Evolutionary conservation across 2,329 filamentous ascomycete genomes (phyloP), one percentile per base, ranked within the genome.

Genomic region (Venturia pyrina): DNA sequence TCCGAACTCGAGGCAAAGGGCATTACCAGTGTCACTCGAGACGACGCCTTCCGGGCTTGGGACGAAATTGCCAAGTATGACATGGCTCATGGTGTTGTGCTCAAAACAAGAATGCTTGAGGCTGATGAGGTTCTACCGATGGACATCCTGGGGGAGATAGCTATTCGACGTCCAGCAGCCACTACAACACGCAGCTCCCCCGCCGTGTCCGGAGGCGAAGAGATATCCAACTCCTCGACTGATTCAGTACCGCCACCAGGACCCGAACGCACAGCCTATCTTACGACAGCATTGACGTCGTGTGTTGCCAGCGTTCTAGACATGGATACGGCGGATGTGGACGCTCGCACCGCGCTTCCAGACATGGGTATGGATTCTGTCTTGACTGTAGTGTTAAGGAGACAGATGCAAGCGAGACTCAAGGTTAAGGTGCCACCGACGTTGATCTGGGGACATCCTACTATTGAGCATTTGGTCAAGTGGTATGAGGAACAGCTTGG

Each of bases 11-110:
- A 74, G 21, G 72, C 69, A 65, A 78, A 77, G 67, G 79, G 78
- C 4, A 77, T 81, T 62, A 79, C 77, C 0, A 76, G 77, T 60
- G 73, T 81, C 59, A 77, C 73, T 0, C 67, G 70, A 11, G 73
- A 78, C 1, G 79, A 80, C 64, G 79, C 71, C 0, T 80, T 80
- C 69, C 71, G 70, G 3, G 79, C 79, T 4, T 81, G 79, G 78
- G 69, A 74, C 41, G 70, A 78, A 65, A 50, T 78, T 5, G 69
- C 69, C 15, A 70, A 71, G 15, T 74, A 74, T 65, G 71, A 79
- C 57, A 71, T 75, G 5, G 74, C 75, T n/a, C 75, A 78, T 43
- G 77, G 70, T 1, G 77, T 79, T 3, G 75, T 80, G 0, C 68
- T 76, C 17, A 73, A 76, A 10, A 71, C 69, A 1, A 70, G 69